Evolutionary conservation across 2,329 filamentous ascomycete genomes (phyloP).

Genomic region (Arthrobotrys conoides): DNA sequence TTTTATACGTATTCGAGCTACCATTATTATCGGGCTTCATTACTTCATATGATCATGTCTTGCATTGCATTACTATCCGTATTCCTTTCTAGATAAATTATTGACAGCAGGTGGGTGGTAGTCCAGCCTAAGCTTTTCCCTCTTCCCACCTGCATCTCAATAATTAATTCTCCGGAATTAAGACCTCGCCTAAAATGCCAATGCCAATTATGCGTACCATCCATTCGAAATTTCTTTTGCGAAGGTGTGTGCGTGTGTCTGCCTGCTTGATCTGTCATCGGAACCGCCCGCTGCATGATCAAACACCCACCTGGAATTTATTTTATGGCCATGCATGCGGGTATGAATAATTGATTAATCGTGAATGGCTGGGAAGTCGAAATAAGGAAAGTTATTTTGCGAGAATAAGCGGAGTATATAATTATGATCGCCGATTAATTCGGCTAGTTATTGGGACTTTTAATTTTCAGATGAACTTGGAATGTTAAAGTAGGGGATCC

Average conservation of each 20-base stretch:
- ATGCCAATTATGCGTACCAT: constrained; percentile 23
- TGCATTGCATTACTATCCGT: not conserved
- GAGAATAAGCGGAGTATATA: not conserved
- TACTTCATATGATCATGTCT: not conserved
- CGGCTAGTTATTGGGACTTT: not conserved
- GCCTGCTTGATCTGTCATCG: constrained; percentile 14
- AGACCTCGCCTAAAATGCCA: constrained; percentile 31
- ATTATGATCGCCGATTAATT: constrained; percentile 11
- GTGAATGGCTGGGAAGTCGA: not conserved
- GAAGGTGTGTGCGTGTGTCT: not conserved
- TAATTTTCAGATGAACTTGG: not conserved
- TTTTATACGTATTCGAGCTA: not conserved
- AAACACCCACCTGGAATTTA: not conserved
- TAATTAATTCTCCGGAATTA: constrained; percentile 28
- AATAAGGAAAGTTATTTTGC: not conserved
- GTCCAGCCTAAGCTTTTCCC: constrained; percentile 6
- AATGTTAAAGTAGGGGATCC: not conserved
- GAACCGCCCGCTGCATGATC: constrained; percentile 10
- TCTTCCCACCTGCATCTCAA: constrained; percentile 10
- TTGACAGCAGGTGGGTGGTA: too few species aligned
- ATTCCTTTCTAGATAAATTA: not conserved
- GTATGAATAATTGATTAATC: not conserved
- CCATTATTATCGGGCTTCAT: not conserved
- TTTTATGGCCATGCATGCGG: not conserved
- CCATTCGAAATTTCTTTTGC: not conserved